Evolutionary conservation across 208 protist genomes (phyloP), one percentile per base, ranked within the genome.

Genomic region (Entamoeba invadens): DNA sequence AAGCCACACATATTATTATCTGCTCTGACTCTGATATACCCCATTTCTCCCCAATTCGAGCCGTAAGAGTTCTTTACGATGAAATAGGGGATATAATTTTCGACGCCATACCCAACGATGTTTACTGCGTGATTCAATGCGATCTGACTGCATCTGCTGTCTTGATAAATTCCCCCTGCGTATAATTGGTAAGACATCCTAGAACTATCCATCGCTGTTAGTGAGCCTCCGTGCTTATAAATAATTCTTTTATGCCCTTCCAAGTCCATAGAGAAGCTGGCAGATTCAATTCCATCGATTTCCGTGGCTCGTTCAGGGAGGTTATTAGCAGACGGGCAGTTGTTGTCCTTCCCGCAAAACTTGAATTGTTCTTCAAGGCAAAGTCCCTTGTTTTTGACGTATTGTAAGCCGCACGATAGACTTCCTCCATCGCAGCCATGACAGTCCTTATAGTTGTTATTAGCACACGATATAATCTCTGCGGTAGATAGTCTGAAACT

Each of bases 151-250:
- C 57, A 77, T 77, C 35, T 77, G 35, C 10, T 77, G 35, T 77
- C 57, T 3, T 4, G 3, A 77, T 77, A 77, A 31, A 77, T 77
- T 5, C 4, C 35, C 6, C 57, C 57, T 77, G 38, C 46, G 93
- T 96, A 96, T 5, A 94, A 93, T 94, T 96, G 93, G 93, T 96
- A 96, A 8, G 45, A 57, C 31, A 38, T 93, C 47, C 94, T 46
- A 51, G 94, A 91, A 0, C 95, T 92, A 91, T 96, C 95, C 57
- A 96, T 95, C 46, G 94, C 93, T 44, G 96, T n/a, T n/a, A n/a
- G n/a, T n/a, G n/a, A n/a, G n/a, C n/a, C n/a, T n/a, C n/a, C n/a
- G n/a, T n/a, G n/a, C n/a, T n/a, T n/a, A n/a, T n/a, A n/a, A n/a
- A n/a, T n/a, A n/a, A n/a, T n/a, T n/a, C n/a, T n/a, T n/a, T n/a